These are phyloP conservation scores for Epichloe glyceriae DNA, from an alignment of 2,329 filamentous ascomycete genomes.

Conservation along the genomic window DNA sequence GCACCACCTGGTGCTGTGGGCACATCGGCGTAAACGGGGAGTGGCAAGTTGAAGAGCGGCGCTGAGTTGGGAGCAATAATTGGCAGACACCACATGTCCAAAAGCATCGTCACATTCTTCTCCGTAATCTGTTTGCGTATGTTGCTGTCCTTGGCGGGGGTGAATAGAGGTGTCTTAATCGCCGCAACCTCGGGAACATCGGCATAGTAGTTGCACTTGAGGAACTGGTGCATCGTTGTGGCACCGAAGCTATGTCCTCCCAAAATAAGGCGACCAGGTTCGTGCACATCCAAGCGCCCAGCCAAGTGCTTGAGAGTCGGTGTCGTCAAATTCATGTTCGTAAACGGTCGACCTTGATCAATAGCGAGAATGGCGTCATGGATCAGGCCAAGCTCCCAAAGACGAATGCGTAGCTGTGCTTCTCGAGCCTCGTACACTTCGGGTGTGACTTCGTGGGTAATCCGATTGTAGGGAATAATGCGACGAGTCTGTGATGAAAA, in stretches of 20 bases:
- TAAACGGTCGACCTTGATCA: constrained; percentile 38
- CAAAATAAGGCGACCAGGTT: constrained; percentile 61
- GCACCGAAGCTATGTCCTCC: constrained; percentile 74
- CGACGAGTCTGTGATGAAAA: constrained; percentile 15
- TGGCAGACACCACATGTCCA: constrained; percentile 74
- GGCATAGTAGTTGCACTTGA: constrained; percentile 67
- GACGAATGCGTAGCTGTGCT: constrained; percentile 57
- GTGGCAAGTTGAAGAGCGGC: constrained; percentile 56
- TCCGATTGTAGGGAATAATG: constrained; percentile 34
- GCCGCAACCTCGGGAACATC: constrained; percentile 29
- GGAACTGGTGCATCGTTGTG: constrained; percentile 58
- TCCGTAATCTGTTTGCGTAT: constrained; percentile 56
- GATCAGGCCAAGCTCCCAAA: constrained; percentile 66
- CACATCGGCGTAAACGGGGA: constrained; percentile 51
- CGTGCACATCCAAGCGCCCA: constrained; percentile 50
- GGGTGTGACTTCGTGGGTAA: constrained; percentile 49
- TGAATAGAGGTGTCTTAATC: constrained; percentile 47
- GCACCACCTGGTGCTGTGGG: constrained; percentile 38
- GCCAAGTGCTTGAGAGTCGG: constrained; percentile 45
- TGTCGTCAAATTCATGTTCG: constrained; percentile 40
- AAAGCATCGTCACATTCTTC: constrained; percentile 50
- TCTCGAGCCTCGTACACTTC: constrained; percentile 57
- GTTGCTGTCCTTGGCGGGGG: constrained; percentile 38
- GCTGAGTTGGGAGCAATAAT: constrained; percentile 48
- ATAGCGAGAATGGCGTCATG: constrained; percentile 56